phyloP scores from a whole-genome alignment of 1,284 basidiomycete genomes.

The Ganoderma sinense region DNA sequence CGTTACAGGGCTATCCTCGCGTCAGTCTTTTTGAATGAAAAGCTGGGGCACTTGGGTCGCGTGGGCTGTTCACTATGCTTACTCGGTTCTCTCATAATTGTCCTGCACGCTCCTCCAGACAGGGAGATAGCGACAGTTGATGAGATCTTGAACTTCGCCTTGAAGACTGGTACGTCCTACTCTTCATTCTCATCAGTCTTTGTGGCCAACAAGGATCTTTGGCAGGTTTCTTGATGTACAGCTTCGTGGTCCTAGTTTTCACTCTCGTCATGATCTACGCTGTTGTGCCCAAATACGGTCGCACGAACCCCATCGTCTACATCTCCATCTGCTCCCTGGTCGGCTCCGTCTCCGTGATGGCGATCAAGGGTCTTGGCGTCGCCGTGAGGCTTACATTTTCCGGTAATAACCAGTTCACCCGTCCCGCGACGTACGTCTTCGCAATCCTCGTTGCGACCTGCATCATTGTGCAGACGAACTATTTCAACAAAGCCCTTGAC shows the following conservation, averaged over 20 bases:
- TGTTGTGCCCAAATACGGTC: slow-evolving; percentile 89
- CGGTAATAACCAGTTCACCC: slow-evolving; percentile 96
- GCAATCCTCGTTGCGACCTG: slow-evolving; percentile 85
- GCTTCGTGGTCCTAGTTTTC: slow-evolving; percentile 85
- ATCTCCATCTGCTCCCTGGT: slow-evolving; percentile 93
- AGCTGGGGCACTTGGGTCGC: slow-evolving; percentile 92
- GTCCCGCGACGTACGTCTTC: slow-evolving; percentile 95
- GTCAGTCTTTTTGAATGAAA: slow-evolving; percentile 92
- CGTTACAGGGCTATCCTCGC: slow-evolving; percentile 84
- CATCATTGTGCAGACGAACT: slow-evolving; percentile 98
- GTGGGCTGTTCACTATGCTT: slow-evolving; percentile 94
- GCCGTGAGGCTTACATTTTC: slow-evolving; percentile 95
- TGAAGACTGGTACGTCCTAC: slow-evolving; percentile 79
- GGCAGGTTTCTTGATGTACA: slow-evolving; percentile 89
- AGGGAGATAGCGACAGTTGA: slow-evolving; percentile 94
- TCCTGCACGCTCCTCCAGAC: slow-evolving; percentile 98
- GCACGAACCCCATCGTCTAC: slow-evolving; percentile 91
- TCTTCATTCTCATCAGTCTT: background rate
- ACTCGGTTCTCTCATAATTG: slow-evolving; percentile 93
- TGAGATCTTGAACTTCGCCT: slow-evolving; percentile 90
- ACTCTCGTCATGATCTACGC: slow-evolving; percentile 88
- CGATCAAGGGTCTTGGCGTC: slow-evolving; percentile 96
- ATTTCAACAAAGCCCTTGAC: slow-evolving; percentile 98
- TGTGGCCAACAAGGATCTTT: background rate
- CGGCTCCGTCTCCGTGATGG: slow-evolving; percentile 92